These are phyloP conservation scores for Casuarina cunninghamiana DNA, from an alignment of 306 rosid species.

Conservation along the genomic window DNA sequence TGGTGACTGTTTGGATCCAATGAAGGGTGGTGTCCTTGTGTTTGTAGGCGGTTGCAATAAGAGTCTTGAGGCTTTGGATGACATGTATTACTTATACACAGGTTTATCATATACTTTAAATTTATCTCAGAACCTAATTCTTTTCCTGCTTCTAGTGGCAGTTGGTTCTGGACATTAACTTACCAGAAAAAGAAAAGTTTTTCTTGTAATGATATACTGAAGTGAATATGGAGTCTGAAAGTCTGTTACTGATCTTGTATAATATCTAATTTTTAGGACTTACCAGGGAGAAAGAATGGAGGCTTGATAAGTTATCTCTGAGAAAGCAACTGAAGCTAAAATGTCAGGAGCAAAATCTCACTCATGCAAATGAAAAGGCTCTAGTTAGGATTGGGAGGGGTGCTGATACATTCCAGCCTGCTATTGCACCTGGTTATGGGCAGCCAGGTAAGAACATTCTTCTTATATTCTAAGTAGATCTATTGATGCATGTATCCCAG, in stretches of 20 bases:
- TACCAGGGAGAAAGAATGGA: slow-evolving; percentile 63
- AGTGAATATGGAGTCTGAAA: slow-evolving; percentile 16
- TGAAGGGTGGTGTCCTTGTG: slow-evolving; percentile 75
- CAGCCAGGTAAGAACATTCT: slow-evolving; percentile 54
- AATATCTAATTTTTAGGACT: slow-evolving; percentile 59
- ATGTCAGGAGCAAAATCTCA: slow-evolving; percentile 83
- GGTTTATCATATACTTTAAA: slow-evolving; percentile 47
- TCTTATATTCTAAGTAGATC: slow-evolving; percentile 1
- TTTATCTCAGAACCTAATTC: neutral
- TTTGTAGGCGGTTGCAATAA: slow-evolving; percentile 96
- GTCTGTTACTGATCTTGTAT: slow-evolving; percentile 28
- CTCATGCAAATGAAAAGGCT: slow-evolving; percentile 51
- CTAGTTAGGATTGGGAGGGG: slow-evolving; percentile 53
- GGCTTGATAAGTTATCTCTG: slow-evolving; percentile 84
- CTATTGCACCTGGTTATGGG: slow-evolving; percentile 41
- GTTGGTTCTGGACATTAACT: neutral
- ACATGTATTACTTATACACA: slow-evolving; percentile 88
- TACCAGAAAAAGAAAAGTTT: neutral
- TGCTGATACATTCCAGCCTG: slow-evolving; percentile 45
- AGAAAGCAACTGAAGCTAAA: slow-evolving; percentile 90
- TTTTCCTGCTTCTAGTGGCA: neutral
- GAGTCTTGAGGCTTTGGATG: slow-evolving; percentile 91
- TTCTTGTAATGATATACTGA: slow-evolving; percentile 25
- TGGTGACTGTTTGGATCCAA: slow-evolving; percentile 91
- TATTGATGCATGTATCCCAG: neutral